phyloP scores from a whole-genome alignment of 2,329 filamentous ascomycete genomes.

The Arthrobotrys sinensis region DNA sequence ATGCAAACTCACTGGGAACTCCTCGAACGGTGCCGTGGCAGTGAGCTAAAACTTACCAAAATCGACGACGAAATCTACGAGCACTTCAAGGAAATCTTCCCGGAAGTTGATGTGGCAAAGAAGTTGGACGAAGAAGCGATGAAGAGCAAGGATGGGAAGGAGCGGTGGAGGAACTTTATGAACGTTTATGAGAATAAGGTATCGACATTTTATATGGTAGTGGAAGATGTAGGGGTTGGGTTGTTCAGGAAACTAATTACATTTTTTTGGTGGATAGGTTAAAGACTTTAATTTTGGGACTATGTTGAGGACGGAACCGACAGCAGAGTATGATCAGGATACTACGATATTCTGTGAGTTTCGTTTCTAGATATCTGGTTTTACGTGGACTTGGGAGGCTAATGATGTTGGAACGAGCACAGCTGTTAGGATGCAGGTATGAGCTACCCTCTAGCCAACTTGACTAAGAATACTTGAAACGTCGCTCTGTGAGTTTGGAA shows the following conservation, averaged over 20 bases:
- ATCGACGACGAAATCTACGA: conserved; percentile 95
- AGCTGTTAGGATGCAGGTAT: conserved; percentile 73
- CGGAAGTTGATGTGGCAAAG: conserved; percentile 87
- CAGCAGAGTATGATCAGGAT: conserved; percentile 86
- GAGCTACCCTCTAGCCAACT: neutral
- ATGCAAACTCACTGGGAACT: conserved; percentile 98
- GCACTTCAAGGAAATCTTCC: conserved; percentile 88
- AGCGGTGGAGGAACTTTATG: conserved; percentile 94
- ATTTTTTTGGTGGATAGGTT: conserved; percentile 69
- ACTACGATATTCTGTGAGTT: conserved; percentile 89
- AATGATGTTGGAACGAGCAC: conserved; percentile 6
- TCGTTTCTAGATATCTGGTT: neutral
- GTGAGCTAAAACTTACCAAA: conserved; percentile 90
- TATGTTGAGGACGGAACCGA: conserved; percentile 84
- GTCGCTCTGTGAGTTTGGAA: neutral
- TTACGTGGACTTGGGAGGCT: conserved; percentile 6
- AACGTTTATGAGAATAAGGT: conserved; percentile 88
- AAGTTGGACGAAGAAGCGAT: conserved; percentile 92
- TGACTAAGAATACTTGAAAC: conserved; percentile 5
- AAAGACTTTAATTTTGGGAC: conserved; percentile 99
- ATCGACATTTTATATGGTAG: neutral
- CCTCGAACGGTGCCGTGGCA: conserved; percentile 90
- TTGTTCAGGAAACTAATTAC: neutral
- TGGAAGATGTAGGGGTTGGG: neutral
- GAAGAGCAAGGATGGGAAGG: conserved; percentile 98